Evolutionary conservation across 768 basidiomycete genomes (phyloP), one percentile per base, ranked within the genome.

Genomic region (Chalciporus sphaerocephalus): DNA sequence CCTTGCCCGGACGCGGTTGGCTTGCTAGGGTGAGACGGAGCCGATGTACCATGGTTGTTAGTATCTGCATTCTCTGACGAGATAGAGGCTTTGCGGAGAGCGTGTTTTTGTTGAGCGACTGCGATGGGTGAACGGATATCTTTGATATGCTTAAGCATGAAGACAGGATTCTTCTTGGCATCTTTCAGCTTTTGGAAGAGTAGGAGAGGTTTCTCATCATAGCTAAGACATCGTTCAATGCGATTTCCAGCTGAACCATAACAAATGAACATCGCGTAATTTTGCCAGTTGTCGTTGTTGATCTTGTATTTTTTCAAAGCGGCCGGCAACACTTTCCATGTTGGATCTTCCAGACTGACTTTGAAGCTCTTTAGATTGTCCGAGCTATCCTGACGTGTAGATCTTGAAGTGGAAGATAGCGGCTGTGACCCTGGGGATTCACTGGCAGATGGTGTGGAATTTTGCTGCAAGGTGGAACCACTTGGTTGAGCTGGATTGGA

Each of bases 261-360:
- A 57, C 95, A 98, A 50, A 99, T 98, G 69, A 99, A 99, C 86
- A 99, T 89, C 22, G 96, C 96, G 70, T 98, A 99, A 58, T 92
- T 90, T 72, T 92, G 87, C 96, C 96, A 99, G 65, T 90, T 94
- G 53, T 98, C 96, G 55, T 91, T 91, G 65, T 95, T 92, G 69
- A 98, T 98, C 61, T 91, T 93, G 66, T 99, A 99, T 67, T 98
- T 98, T 71, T 97, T 97, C 52, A 99, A 72, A 13, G 96, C 96
- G 0, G 96, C 96, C 2, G 96, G 96, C 13, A 99, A 73, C 17
- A 99, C 96, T 62, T 98, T 98, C 87, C 90, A 98, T 24, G 95
- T 96, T 0, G 96, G 96, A 63, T 99, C 96, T 44, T 98, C 95
- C 46, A 99, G 66, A 53, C 90, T 96, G 48, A 99, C 95, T 66